Evolutionary conservation across 192 early-diverging fungal species (phyloP), one percentile per base, ranked within the genome.

Genomic region (Mortierella hygrophila): DNA sequence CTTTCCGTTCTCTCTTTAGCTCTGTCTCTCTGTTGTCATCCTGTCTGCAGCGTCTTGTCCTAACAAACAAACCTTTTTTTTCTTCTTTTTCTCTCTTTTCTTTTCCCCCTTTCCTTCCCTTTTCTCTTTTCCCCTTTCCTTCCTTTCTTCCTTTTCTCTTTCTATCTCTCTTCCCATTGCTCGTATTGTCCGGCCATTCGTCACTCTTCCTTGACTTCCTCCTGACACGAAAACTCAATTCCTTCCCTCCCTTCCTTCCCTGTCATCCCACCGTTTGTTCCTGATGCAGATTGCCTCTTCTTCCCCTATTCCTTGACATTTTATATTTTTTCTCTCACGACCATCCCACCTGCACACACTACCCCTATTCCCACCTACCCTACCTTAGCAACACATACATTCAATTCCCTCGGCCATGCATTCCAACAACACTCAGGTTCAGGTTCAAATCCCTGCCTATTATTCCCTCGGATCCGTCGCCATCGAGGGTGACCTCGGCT

Each of bases 381-480:
- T 26, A 75, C 52, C 52, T 49, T 57, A 73, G 46, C 20, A 21
- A 32, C 13, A 13, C 49, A 29, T 5, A 76, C 42, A 60, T 52
- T 52, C 18, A 21, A 52, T 20, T 21, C 38, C 60, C 6, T n/a
- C 40, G 29, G 47, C 41, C 47, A 84, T 84, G 82, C 82, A 84
- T 60, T 74, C 82, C 49, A 84, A 84, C 77, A 84, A 75, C 63
- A 78, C 78, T 15, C 83, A 85, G 54, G 78, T 85, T 26, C 83
- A 85, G 70, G 83, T 85, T 47, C 78, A 80, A 18, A 78, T 83
- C 37, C 78, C 78, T 68, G 76, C 79, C 9, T 85, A 79, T 60
- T 85, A 85, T 29, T 74, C 82, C n/a, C 83, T 85, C 57, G 78
- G 83, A 54, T 72, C 78, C 18, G 83, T 85, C 2, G 83, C 83